phyloP scores from a whole-genome alignment of 2,329 filamentous ascomycete genomes.

The Verticillium nonalfalfae region DNA sequence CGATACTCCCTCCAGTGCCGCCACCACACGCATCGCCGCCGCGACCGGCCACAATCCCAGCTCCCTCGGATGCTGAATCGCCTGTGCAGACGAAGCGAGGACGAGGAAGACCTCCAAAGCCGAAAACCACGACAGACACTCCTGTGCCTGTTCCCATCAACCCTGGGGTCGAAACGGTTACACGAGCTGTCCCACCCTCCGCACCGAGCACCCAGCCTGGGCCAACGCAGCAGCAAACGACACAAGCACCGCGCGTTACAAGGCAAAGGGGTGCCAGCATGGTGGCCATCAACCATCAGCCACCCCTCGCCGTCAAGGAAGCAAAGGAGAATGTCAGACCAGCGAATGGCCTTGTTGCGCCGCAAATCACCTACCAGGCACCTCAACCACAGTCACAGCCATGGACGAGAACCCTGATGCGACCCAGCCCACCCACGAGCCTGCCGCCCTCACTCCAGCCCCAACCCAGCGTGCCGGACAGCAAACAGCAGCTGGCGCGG shows the following conservation, averaged over 20 bases:
- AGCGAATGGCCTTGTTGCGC: slow-evolving; percentile 26
- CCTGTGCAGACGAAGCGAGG: slow-evolving; percentile 15
- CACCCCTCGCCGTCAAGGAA: slow-evolving; percentile 5
- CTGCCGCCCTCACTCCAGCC: slow-evolving; percentile 11
- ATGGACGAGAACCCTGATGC: slow-evolving; percentile 8
- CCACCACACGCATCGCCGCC: slow-evolving; percentile 10
- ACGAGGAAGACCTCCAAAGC: slow-evolving; percentile 11
- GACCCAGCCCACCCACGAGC: slow-evolving; percentile 11
- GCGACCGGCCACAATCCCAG: slow-evolving; percentile 5
- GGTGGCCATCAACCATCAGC: slow-evolving; percentile 1
- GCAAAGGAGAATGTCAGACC: slow-evolving; percentile 19
- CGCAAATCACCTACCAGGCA: slow-evolving; percentile 33
- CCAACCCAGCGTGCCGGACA: background rate
- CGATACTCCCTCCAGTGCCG: slow-evolving; percentile 24
- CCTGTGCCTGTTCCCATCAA: slow-evolving; percentile 6
- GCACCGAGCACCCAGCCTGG: background rate
- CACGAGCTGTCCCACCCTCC: background rate
- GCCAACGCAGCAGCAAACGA: background rate
- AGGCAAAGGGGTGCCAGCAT: slow-evolving; percentile 5
- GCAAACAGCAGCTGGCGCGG: background rate
- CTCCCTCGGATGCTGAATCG: slow-evolving; percentile 6
- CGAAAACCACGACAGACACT: slow-evolving; percentile 3
- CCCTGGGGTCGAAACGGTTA: background rate
- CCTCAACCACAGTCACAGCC: slow-evolving; percentile 20
- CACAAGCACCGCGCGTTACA: slow-evolving; percentile 1